Evolutionary conservation across 2,329 filamentous ascomycete species (phyloP).

Genomic region (Diaporthe citri): DNA sequence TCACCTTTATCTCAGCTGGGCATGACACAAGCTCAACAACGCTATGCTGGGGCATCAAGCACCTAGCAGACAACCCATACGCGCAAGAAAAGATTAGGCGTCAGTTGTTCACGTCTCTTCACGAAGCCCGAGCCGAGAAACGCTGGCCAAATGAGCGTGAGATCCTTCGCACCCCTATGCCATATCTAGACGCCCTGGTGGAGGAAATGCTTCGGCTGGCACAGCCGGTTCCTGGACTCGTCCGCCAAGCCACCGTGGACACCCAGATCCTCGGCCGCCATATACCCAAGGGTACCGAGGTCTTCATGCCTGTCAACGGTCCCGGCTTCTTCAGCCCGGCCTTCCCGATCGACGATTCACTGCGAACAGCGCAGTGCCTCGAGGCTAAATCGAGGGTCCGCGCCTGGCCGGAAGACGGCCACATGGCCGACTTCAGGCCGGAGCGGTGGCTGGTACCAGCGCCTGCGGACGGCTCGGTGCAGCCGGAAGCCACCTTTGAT

Average conservation of each 20-base stretch:
- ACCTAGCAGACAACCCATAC: slow-evolving; percentile 44
- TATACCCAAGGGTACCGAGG: slow-evolving; percentile 47
- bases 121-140: slow-evolving; percentile 28
- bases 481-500: slow-evolving; percentile 11
- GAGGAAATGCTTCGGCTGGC: slow-evolving; percentile 50
- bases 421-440: slow-evolving; percentile 6
- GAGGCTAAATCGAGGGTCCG: slow-evolving; percentile 7
- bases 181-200: slow-evolving; percentile 50
- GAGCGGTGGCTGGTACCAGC: slow-evolving; percentile 13
- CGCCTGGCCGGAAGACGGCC: slow-evolving; percentile 7
- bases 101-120: slow-evolving; percentile 1
- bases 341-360: not conserved
- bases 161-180: slow-evolving; percentile 42
- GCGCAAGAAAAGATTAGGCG: slow-evolving; percentile 42
- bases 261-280: slow-evolving; percentile 45
- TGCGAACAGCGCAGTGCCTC: slow-evolving; percentile 10
- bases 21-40: slow-evolving; percentile 44
- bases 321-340: slow-evolving; percentile 18
- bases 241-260: slow-evolving; percentile 45
- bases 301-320: slow-evolving; percentile 37
- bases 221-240: slow-evolving; percentile 43
- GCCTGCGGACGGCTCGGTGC: not conserved
- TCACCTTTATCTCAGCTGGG: slow-evolving; percentile 19
- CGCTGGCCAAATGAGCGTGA: slow-evolving; percentile 45
- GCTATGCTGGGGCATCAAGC: slow-evolving; percentile 46